Evolutionary conservation across 768 basidiomycete genomes (phyloP), one percentile per base, ranked within the genome.

Genomic region (Amanita rimosa): DNA sequence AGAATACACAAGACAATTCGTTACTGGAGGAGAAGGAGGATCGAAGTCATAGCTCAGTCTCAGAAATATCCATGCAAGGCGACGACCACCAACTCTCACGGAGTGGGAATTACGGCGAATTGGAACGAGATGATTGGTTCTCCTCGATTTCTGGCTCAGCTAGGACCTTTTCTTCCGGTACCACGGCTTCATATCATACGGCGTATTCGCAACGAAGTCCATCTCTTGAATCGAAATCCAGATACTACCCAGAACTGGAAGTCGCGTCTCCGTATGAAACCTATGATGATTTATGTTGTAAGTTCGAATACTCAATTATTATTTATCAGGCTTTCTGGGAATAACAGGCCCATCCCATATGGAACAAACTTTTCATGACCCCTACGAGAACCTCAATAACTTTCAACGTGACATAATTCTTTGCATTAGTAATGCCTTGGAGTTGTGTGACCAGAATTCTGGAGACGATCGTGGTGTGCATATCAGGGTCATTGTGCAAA

Each of bases 381-480:
- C 60, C 7, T 59, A 57, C 29, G 55, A 55, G 21, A 46, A 53
- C 24, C 51, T 62, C 11, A 40, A 52, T 7, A 54, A 29, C 11
- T 33, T 62, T 22, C 53, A 60, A 36, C 53, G 58, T 42, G 55
- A 57, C 7, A 59, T 62, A 38, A 50, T 62, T 19, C 50, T 58
- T 9, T 55, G 53, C 33, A 55, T 57, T 13, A 37, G 16, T 21
- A 46, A 44, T 26, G 40, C 35, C 40, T 37, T 37, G 8, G 27
- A 29, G n/a, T 24, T 33, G 36, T 22, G 5, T 39, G 36, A n/a
- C n/a, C n/a, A n/a, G n/a, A n/a, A n/a, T n/a, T n/a, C n/a, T n/a
- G n/a, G n/a, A n/a, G n/a, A 52, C 52, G 41, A 45, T 24, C 5
- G 26, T 26, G 59, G 59, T 19, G 53, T 60, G 3, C 31, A 47